Conservation (phyloP, 2,329 filamentous ascomycete genomes). For the Xylariaceae sp. region DNA sequence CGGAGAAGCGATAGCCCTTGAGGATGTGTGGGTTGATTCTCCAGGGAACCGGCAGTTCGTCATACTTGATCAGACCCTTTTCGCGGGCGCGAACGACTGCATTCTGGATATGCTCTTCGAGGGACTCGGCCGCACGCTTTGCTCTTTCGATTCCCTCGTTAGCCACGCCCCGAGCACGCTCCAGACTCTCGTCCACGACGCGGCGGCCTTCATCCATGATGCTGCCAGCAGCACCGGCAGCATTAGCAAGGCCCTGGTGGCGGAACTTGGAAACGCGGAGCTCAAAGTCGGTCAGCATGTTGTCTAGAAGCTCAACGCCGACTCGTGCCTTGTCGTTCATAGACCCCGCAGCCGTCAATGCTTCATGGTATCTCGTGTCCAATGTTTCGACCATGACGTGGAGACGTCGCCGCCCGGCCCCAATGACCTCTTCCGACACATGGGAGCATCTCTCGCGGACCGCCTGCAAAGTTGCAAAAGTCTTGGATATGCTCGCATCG, state of each 20-base stretch:
- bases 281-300: constrained; percentile 80
- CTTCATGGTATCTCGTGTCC: constrained; percentile 80
- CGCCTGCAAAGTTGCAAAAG: constrained; percentile 77
- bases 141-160: constrained; percentile 78
- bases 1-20: constrained; percentile 86
- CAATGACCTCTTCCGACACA: constrained; percentile 83
- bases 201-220: constrained; percentile 73
- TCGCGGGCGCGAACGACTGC: constrained; percentile 70
- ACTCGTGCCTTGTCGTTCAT: constrained; percentile 87
- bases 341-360: constrained; percentile 74
- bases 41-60: constrained; percentile 88
- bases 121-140: constrained; percentile 69
- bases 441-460: constrained; percentile 84
- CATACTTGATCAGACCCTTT: constrained; percentile 76
- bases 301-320: constrained; percentile 79
- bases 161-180: constrained; percentile 65
- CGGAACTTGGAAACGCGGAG: constrained; percentile 69
- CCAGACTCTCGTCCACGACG: constrained; percentile 72
- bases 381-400: constrained; percentile 89
- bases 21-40: constrained; percentile 90
- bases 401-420: constrained; percentile 73
- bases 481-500: constrained; percentile 75
- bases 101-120: constrained; percentile 77
- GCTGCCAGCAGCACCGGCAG: constrained; percentile 58
- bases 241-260: constrained; percentile 63